Base-by-base conservation (phyloP, 495 filamentous ascomycete genomes). In the Hyaloscypha hepaticicola region DNA sequence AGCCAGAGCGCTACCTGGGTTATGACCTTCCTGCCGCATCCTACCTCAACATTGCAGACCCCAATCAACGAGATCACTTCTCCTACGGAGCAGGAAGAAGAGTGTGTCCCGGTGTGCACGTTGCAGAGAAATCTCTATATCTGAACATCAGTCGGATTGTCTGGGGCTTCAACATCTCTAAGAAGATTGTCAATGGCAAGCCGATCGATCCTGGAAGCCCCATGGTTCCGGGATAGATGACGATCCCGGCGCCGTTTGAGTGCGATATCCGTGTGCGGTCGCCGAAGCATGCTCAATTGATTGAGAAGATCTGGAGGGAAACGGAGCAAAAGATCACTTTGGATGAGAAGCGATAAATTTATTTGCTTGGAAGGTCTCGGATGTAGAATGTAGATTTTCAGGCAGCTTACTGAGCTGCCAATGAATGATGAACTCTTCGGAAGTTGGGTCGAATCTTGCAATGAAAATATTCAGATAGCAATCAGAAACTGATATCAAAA, bases 21-120 rank as follows among this genome's bases (percentile, higher is more conserved):
- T 60, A 60, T 63, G 29, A 62, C 26, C 53, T 66, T 11, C 58
- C 58, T 24, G 64, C 59, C 8, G 50, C 64, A 12, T 28, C 58
- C 16, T 61, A 62, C 25, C 5, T 62, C 27, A 62, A 62, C 26
- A 52, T 34, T 19, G 48, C 56, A 38, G 63, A 65, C 53, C 56
- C 56, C 16, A 49, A 52, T 29, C 14, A 62, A 61, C 64, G 52
- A 9, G 64, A 66, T 29, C 64, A 66, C 59, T 51, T 62, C 25
- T 61, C 1, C 87, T 88, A 61, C 66, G 86, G 87, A 2, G 85
- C 81, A 4, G 87, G 87, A 0, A 77, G 85, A 4, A 76, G 87
- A 0, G 77, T 85, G 22, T 89, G 87, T 67, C 80, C 83, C 0
- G 87, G 86, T 3, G 80, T 83, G 5, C 75, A 83, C 55, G 71